Conservation (phyloP, 495 filamentous ascomycete species). For the Aspergillus campestris region DNA sequence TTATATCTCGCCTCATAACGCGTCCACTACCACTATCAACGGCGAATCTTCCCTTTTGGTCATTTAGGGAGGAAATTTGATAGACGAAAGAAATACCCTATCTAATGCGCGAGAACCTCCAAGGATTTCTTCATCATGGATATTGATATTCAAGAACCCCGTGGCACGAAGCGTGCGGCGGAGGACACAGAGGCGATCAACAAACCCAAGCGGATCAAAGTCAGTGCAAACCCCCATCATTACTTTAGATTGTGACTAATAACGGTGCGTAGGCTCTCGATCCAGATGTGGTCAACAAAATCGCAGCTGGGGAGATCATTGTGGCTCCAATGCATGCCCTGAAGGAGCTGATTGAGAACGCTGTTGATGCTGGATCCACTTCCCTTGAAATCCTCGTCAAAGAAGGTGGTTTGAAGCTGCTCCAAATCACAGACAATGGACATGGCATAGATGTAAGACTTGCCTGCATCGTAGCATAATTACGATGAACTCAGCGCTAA, state of each 20-base stretch:
- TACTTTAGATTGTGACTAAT: not conserved
- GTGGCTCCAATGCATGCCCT: conserved; percentile 94
- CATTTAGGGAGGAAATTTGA: conserved; percentile 11
- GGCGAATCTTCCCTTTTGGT: conserved; percentile 8
- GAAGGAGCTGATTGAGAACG: conserved; percentile 96
- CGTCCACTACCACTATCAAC: not conserved
- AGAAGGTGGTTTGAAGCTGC: conserved; percentile 91
- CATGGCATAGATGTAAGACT: conserved; percentile 80
- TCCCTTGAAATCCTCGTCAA: conserved; percentile 86
- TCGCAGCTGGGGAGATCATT: conserved; percentile 98
- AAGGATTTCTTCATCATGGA: conserved; percentile 42
- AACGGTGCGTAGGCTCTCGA: conserved; percentile 59
- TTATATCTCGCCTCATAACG: not conserved
- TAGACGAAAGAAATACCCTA: not conserved
- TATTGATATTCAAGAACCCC: conserved; percentile 29
- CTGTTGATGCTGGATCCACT: conserved; percentile 93
- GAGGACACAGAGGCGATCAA: conserved; percentile 32
- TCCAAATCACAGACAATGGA: conserved; percentile 98
- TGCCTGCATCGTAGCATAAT: not conserved
- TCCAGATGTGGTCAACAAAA: conserved; percentile 96
- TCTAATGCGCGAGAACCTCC: not conserved
- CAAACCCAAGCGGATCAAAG: conserved; percentile 62
- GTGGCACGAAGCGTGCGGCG: conserved; percentile 58
- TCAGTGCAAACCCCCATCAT: conserved; percentile 7
- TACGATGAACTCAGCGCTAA: too few relatives aligned